These are phyloP conservation scores for Pisolithus orientalis DNA, from an alignment of 768 basidiomycete genomes.

Conservation along the genomic window DNA sequence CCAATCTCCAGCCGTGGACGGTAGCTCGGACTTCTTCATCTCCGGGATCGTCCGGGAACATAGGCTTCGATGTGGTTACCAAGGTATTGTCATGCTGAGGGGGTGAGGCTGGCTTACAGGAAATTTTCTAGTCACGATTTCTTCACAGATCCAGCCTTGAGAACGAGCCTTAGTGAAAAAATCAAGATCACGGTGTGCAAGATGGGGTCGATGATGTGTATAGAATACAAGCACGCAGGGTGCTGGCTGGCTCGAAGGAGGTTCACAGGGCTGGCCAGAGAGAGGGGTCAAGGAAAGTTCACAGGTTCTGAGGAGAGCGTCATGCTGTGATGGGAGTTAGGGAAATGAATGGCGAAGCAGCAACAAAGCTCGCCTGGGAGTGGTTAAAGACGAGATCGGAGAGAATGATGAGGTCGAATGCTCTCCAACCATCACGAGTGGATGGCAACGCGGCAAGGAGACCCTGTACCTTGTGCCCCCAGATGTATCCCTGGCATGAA, in stretches of 20 bases:
- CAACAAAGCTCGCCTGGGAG: constrained; percentile 56
- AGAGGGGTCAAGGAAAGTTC: constrained; percentile 34
- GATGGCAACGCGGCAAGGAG: constrained; percentile 24
- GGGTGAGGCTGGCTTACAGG: constrained; percentile 38
- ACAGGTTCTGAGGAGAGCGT: constrained; percentile 73
- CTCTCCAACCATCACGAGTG: constrained; percentile 12
- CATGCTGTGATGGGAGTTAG: constrained; percentile 49
- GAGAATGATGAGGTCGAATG: constrained; percentile 78
- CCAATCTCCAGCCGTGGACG: constrained; percentile 80
- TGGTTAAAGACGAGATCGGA: constrained; percentile 96
- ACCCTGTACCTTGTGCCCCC: constrained; percentile 53
- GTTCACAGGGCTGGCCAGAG: constrained; percentile 7
- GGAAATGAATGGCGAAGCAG: too few relatives aligned
- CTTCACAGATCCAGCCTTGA: constrained; percentile 67
- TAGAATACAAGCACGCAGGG: constrained; percentile 75
- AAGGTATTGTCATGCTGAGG: neutral
- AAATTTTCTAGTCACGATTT: constrained; percentile 58
- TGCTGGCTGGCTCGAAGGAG: constrained; percentile 6
- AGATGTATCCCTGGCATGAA: constrained; percentile 63
- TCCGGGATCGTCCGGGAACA: constrained; percentile 87
- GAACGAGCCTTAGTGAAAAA: constrained; percentile 66
- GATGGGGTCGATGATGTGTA: constrained; percentile 81
- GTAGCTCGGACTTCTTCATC: constrained; percentile 71
- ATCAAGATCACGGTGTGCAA: constrained; percentile 74
- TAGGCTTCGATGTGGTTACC: constrained; percentile 43